phyloP scores from a whole-genome alignment of 768 basidiomycete genomes.

The Agaricus bisporus region DNA sequence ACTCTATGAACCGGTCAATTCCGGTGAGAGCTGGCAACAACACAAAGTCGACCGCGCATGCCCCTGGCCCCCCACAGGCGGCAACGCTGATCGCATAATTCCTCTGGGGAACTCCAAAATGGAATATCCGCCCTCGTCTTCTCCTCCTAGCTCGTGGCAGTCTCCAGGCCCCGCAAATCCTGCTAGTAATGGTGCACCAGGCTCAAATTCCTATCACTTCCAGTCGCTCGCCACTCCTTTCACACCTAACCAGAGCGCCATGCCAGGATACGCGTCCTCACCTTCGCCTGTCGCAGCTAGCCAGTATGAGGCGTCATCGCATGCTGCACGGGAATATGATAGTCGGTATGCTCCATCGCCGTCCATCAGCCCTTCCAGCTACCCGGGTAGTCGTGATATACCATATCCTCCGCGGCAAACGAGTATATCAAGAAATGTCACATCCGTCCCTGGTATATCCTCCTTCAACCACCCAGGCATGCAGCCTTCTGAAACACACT shows the following conservation, averaged over 20 bases:
- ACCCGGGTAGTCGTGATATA: conserved; percentile 14
- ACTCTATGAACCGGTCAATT: conserved; percentile 5
- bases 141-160: conserved; percentile 8
- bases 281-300: conserved; percentile 5
- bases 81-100: conserved; percentile 7
- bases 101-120: conserved; percentile 7
- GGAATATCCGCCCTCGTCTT: conserved; percentile 12
- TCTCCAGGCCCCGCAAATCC: conserved; percentile 1
- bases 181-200: conserved; percentile 2
- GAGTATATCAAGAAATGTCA: conserved; percentile 11
- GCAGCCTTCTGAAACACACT: conserved; percentile 10
- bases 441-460: conserved; percentile 7
- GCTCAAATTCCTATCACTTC: conserved; percentile 5
- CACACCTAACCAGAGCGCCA: conserved; percentile 6
- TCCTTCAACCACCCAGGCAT: conserved; percentile 9
- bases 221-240: conserved; percentile 11
- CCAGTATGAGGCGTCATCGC: conserved; percentile 5
- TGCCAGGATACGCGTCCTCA: conserved; percentile 9
- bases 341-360: conserved; percentile 20
- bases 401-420: conserved; percentile 16
- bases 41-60: conserved; percentile 10
- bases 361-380: conserved; percentile 22
- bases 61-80: conserved; percentile 3
- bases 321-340: conserved; percentile 16
- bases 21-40: conserved; percentile 9